phyloP scores from a whole-genome alignment of 495 filamentous ascomycete species.

The Neurospora pannonica region DNA sequence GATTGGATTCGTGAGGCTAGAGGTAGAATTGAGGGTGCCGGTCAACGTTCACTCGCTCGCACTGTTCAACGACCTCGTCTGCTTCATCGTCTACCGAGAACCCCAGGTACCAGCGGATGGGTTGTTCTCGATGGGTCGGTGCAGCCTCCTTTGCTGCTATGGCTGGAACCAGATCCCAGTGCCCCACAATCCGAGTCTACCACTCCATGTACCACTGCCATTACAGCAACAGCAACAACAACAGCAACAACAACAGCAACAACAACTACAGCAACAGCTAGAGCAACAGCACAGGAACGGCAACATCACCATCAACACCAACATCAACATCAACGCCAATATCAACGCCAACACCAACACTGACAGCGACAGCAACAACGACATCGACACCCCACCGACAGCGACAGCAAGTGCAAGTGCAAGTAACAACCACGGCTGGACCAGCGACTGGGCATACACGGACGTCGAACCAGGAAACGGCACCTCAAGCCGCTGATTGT shows the following conservation, averaged over 20 bases:
- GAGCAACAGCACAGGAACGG: not conserved
- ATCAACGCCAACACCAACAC: not conserved
- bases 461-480: not conserved
- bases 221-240: not conserved
- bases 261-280: not conserved
- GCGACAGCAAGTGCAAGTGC: not conserved
- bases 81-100: not conserved
- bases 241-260: not conserved
- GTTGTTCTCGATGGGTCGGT: not conserved
- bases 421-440: not conserved
- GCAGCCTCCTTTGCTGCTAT: not conserved
- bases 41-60: not conserved
- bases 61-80: not conserved
- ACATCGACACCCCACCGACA: not conserved
- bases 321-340: not conserved
- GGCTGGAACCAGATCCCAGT: not conserved
- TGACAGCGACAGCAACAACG: not conserved
- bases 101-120: not conserved
- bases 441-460: not conserved
- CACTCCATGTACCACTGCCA: not conserved
- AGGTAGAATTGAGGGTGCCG: not conserved
- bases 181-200: not conserved
- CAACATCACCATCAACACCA: not conserved
- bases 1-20: not conserved
- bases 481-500: not conserved